Conservation (phyloP, 2,329 filamentous ascomycete genomes). For the Cladosporium sphaerospermum region DNA sequence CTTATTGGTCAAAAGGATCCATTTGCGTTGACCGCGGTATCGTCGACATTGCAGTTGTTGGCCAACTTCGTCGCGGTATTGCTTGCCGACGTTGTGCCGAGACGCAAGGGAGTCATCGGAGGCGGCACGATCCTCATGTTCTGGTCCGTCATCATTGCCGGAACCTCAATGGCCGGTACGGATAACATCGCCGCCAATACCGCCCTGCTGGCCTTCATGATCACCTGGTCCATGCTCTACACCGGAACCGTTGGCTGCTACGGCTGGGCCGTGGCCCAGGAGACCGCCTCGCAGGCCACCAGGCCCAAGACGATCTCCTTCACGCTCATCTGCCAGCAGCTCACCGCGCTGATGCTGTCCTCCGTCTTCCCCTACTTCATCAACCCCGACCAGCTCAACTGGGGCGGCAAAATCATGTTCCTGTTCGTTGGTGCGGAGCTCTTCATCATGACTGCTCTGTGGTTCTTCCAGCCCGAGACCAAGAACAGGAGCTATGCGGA, state of each 20-base stretch:
- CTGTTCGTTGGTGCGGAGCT: slow-evolving; percentile 33
- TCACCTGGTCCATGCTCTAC: slow-evolving; percentile 25
- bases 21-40: slow-evolving; percentile 21
- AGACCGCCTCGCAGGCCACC: slow-evolving; percentile 20
- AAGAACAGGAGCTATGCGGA: slow-evolving; percentile 35
- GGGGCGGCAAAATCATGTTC: slow-evolving; percentile 36
- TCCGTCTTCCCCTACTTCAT: slow-evolving; percentile 35
- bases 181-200: slow-evolving; percentile 19
- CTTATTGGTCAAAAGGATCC: slow-evolving; percentile 21
- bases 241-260: slow-evolving; percentile 23
- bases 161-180: slow-evolving; percentile 18
- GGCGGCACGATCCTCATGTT: slow-evolving; percentile 21
- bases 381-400: slow-evolving; percentile 35
- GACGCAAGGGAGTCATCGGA: slow-evolving; percentile 20
- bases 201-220: slow-evolving; percentile 23
- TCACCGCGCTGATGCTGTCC: slow-evolving; percentile 33
- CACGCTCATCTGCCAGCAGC: slow-evolving; percentile 27
- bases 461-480: slow-evolving; percentile 34
- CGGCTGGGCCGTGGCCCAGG: slow-evolving; percentile 24
- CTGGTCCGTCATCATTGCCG: slow-evolving; percentile 22
- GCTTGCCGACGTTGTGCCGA: slow-evolving; percentile 19
- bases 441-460: slow-evolving; percentile 28
- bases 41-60: slow-evolving; percentile 19
- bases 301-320: slow-evolving; percentile 24
- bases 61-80: slow-evolving; percentile 21